Evolutionary conservation across 805 yeast genomes (phyloP), one percentile per base, ranked within the genome.

Genomic region (Spathaspora sp.): DNA sequence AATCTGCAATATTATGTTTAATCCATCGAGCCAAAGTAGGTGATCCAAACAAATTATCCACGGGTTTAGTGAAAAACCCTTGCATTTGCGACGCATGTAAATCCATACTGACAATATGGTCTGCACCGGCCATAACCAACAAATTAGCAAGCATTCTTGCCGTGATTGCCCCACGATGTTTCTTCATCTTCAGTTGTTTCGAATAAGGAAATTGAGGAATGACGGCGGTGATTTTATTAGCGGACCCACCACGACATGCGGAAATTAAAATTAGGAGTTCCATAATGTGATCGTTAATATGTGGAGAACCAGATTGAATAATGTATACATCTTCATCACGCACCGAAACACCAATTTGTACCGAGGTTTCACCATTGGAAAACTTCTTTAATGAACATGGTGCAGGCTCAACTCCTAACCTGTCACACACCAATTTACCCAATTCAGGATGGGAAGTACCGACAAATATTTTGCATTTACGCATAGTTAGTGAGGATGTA

Each of bases 171-270:
- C 99, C 99, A 71, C 99, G 80, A 67, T 94, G 98, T 69, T 91
- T 94, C 75, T 94, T 94, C 99, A 94, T 94, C 74, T 96, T 94
- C 59, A 93, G 85, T 72, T 94, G 99, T 69, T 93, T 87, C 11
- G 97, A 89, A 74, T 94, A 94, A 32, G 99, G 99, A 68, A 93
- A 96, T 70, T 91, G 96, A 1, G 99, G 99, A 49, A 94, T 85
- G 31, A 94, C 99, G 9, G 97, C 97, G 10, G 93, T 94, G 68
- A 94, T 91, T 66, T 91, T 91, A 62, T 89, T 87, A n/a, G 99
- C 99, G 11, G 97, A 89, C 9, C 99, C 99, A 54, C 97, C 97
- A 60, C 92, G 85, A 70, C 98, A 93, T 48, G 98, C 99, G 46
- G 96, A 86, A 44, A 94, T 92, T 61, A 94, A 78, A 55, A 96